phyloP scores from a whole-genome alignment of 2,329 filamentous ascomycete genomes.

The Daldinia sp. region DNA sequence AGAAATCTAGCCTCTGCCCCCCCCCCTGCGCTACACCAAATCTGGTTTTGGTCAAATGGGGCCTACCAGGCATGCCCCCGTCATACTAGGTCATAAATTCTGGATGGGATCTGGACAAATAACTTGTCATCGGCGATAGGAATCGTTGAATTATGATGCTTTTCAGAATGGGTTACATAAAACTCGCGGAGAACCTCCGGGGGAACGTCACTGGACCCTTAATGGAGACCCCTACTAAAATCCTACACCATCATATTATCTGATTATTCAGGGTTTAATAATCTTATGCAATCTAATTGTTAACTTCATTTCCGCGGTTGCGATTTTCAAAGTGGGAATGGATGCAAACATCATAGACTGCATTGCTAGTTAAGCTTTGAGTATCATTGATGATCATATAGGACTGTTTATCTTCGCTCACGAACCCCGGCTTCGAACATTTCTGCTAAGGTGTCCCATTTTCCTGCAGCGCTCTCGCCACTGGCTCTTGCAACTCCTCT shows the following conservation, averaged over 20 bases:
- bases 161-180: not conserved
- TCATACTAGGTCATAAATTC: slow-evolving; percentile 30
- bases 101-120: slow-evolving; percentile 19
- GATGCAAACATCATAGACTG: not conserved
- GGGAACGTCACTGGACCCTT: not conserved
- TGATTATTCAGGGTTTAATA: not conserved
- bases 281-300: not conserved
- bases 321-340: not conserved
- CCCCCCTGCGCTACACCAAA: slow-evolving; percentile 14
- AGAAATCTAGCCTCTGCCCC: not conserved
- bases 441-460: slow-evolving; percentile 86
- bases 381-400: not conserved
- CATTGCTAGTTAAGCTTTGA: not conserved
- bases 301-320: not conserved
- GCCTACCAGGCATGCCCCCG: slow-evolving; percentile 17
- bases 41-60: slow-evolving; percentile 6
- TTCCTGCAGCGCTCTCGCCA: slow-evolving; percentile 67
- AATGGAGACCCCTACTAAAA: not conserved
- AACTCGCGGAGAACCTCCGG: not conserved
- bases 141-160: not conserved
- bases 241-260: not conserved
- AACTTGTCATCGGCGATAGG: slow-evolving; percentile 17
- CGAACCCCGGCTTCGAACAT: slow-evolving; percentile 71
- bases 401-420: slow-evolving; percentile 30
- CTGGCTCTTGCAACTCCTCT: slow-evolving; percentile 80